Evolutionary conservation across 192 early-diverging fungal species (phyloP).

Genomic region (Coemansia sp.): DNA sequence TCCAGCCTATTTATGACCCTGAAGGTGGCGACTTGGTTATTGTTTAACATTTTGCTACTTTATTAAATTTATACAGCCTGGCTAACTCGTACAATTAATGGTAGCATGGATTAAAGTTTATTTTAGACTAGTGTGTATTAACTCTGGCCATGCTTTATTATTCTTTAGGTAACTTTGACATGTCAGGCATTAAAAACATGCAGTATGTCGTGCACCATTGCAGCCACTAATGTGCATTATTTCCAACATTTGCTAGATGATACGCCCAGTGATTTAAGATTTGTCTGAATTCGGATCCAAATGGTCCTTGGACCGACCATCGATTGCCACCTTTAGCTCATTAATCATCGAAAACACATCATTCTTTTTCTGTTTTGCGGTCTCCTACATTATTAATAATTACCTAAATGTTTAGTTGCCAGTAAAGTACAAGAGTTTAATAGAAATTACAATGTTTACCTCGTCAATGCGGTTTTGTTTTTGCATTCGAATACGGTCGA

Average conservation of each 20-base stretch:
- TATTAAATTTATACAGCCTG: background rate
- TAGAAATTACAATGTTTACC: conserved; percentile 10
- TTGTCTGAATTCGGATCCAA: no score
- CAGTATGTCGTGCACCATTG: background rate
- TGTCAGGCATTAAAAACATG: no score
- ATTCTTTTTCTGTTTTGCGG: conserved; percentile 7
- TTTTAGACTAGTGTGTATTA: background rate
- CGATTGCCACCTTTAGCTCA: conserved; percentile 43
- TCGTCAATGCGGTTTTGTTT: conserved; percentile 28
- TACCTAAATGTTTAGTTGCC: background rate
- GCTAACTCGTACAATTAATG: background rate
- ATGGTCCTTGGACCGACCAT: conserved; percentile 12
- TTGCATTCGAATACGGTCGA: conserved; percentile 41
- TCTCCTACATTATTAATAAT: conserved; percentile 19
- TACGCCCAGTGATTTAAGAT: background rate
- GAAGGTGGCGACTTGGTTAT: conserved; percentile 41
- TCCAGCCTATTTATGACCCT: conserved; percentile 50
- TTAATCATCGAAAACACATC: conserved; percentile 36
- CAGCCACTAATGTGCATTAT: background rate
- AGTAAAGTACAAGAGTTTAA: background rate
- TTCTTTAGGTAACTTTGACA: no score
- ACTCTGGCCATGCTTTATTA: no score
- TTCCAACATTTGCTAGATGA: conserved; percentile 10
- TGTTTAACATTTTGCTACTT: conserved; percentile 10
- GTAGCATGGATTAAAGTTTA: background rate